Base-by-base conservation (phyloP, 1,284 basidiomycete species). In the Kwoniella shivajii region DNA sequence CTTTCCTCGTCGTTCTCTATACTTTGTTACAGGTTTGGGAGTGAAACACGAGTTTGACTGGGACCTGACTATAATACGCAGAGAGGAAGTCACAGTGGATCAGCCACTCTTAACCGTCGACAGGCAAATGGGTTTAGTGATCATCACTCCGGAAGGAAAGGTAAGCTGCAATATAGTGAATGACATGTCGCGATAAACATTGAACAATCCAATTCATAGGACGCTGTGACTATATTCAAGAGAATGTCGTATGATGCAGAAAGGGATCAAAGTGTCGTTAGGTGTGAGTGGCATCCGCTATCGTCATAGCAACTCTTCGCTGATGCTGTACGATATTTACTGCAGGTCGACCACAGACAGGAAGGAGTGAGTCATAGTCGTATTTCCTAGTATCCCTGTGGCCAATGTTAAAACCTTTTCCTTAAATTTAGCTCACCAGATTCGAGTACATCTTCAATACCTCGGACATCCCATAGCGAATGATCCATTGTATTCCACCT, bases 391-490 rank as follows among this genome's bases (percentile, higher is more conserved):
- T 16, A 14, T 33, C 16, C 6, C 34, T 14, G 14, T n/a, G n/a
- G n/a, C n/a, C n/a, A n/a, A n/a, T n/a, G n/a, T n/a, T n/a, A 18
- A 1, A 34, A n/a, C 18, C 6, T 26, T 14, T 22, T 13, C 59
- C 59, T 57, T 53, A 59, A 33, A 13, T 11, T 13, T 66, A 90
- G 93, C 93, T 0, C 93, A 97, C 77, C 93, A 97, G 77, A 88
- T 96, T 56, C 85, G 95, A 43, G 95, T 99, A 1, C 96, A 99
- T 73, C 83, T 98, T 1, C 96, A 99, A 78, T 98, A 84, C 72
- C 85, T 99, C 46, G 96, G 96, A 1, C 81, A 91, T 71, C 89
- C 96, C 0, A 94, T 99, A 63, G 89, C 91, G 24, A 95, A 96
- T 70, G 92, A 95, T 70, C 88, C 90, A 1, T 83, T 94, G 0